These are phyloP conservation scores for Saccharomycopsis sp. DNA, from an alignment of 805 yeast species.

Conservation along the genomic window DNA sequence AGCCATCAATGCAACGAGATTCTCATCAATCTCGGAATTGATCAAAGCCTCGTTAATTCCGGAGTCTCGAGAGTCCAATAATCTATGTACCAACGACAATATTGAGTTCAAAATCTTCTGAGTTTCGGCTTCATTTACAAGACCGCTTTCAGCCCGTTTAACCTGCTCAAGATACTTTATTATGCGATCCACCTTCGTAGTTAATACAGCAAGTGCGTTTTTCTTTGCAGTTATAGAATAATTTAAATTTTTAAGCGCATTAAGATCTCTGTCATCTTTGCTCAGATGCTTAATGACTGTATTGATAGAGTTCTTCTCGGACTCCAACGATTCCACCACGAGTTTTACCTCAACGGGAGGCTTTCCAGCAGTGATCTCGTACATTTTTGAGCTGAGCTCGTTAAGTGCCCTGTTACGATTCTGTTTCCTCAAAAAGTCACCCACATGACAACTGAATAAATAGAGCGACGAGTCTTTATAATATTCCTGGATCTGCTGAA, in stretches of 20 bases:
- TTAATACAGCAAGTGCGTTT: not conserved
- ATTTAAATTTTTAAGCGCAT: not conserved
- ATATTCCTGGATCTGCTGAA: not conserved
- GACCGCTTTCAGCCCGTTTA: not conserved
- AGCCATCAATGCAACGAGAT: not conserved
- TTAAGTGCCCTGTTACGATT: not conserved
- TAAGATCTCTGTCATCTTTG: not conserved
- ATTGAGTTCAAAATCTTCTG: not conserved
- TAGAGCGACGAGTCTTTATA: not conserved
- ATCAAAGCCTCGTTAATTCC: not conserved
- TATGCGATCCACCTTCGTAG: not conserved
- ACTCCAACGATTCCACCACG: not conserved
- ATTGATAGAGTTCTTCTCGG: constrained; percentile 3
- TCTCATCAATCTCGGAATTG: not conserved
- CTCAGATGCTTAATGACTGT: not conserved
- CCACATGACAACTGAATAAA: not conserved
- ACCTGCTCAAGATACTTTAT: not conserved
- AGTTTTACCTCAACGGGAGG: constrained; percentile 1
- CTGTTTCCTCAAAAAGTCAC: not conserved
- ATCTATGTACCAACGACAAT: not conserved
- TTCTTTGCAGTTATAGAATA: not conserved
- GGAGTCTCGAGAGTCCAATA: not conserved
- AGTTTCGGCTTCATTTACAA: not conserved
- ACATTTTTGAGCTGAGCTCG: not conserved
- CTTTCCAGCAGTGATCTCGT: not conserved